These are phyloP conservation scores for Schrenkiella parvula DNA, from an alignment of 345 rosid genomes.

Conservation along the genomic window DNA sequence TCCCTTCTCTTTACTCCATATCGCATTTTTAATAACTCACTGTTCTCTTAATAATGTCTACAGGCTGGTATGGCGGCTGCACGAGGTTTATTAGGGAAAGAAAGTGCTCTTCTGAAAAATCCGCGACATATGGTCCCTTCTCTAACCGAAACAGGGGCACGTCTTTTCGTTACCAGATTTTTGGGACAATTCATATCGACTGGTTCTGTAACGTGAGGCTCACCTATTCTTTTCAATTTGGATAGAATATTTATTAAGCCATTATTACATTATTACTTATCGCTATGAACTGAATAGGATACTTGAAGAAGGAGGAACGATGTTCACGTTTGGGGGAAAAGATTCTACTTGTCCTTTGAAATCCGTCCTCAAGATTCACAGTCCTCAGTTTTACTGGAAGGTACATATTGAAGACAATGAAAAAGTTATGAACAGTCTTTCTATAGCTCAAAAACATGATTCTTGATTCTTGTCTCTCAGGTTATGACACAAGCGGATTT, in stretches of 20 bases:
- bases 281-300: conserved; percentile 36
- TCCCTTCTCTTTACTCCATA: not conserved
- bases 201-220: conserved; percentile 67
- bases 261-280: not conserved
- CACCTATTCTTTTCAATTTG: not conserved
- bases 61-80: conserved; percentile 85
- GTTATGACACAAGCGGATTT: conserved; percentile 90
- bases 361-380: conserved; percentile 59
- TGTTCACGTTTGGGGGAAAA: conserved; percentile 64
- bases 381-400: conserved; percentile 93
- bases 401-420: conserved; percentile 27
- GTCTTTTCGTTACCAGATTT: conserved; percentile 70
- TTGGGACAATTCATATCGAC: conserved; percentile 60
- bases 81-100: conserved; percentile 54
- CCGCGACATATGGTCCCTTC: conserved; percentile 85
- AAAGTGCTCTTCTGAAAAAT: conserved; percentile 42
- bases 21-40: not conserved
- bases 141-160: conserved; percentile 63
- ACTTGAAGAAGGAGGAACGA: conserved; percentile 88
- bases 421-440: not conserved
- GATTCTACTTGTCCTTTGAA: conserved; percentile 40
- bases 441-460: not conserved
- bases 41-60: not conserved
- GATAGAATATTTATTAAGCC: not conserved
- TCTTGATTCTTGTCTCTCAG: conserved; percentile 31